Conservation (phyloP, 2,329 filamentous ascomycete genomes). For the Epichloe coenophiala region DNA sequence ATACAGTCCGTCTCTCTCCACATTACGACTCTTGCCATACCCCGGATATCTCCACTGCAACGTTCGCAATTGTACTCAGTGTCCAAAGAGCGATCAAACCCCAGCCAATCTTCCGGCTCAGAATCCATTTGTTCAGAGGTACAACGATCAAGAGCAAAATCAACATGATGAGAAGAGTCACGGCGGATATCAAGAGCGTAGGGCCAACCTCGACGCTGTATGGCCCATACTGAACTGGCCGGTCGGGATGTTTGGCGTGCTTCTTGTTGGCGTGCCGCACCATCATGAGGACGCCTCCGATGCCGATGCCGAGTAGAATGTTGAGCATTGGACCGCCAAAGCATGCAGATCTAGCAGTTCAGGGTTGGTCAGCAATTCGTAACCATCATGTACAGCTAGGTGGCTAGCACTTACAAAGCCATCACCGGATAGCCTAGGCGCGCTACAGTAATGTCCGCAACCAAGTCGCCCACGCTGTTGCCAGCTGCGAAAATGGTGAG, state of each 20-base stretch:
- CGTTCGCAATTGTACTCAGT: slow-evolving; percentile 66
- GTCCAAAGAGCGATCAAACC: slow-evolving; percentile 69
- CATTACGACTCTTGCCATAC: slow-evolving; percentile 23
- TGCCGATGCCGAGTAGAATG: slow-evolving; percentile 86
- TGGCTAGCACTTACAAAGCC: slow-evolving; percentile 49
- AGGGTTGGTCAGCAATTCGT: background rate
- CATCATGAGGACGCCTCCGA: slow-evolving; percentile 81
- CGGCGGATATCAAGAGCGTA: slow-evolving; percentile 71
- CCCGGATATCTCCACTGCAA: slow-evolving; percentile 62
- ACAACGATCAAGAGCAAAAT: slow-evolving; percentile 66
- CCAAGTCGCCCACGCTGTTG: slow-evolving; percentile 86
- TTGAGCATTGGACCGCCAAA: slow-evolving; percentile 99
- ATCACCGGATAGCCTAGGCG: slow-evolving; percentile 91
- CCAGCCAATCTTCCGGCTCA: slow-evolving; percentile 73
- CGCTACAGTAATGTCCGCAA: slow-evolving; percentile 89
- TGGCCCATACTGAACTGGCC: slow-evolving; percentile 52
- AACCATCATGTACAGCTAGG: background rate
- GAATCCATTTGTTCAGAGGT: slow-evolving; percentile 73
- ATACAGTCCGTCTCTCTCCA: slow-evolving; percentile 1
- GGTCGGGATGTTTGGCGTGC: slow-evolving; percentile 53
- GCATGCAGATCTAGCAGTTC: slow-evolving; percentile 54
- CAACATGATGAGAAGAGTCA: slow-evolving; percentile 72
- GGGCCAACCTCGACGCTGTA: slow-evolving; percentile 77
- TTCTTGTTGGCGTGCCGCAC: slow-evolving; percentile 52
- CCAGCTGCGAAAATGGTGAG: slow-evolving; percentile 94